These are phyloP conservation scores for Scedosporium apiospermum DNA, from an alignment of 2,329 filamentous ascomycete genomes.

Conservation along the genomic window DNA sequence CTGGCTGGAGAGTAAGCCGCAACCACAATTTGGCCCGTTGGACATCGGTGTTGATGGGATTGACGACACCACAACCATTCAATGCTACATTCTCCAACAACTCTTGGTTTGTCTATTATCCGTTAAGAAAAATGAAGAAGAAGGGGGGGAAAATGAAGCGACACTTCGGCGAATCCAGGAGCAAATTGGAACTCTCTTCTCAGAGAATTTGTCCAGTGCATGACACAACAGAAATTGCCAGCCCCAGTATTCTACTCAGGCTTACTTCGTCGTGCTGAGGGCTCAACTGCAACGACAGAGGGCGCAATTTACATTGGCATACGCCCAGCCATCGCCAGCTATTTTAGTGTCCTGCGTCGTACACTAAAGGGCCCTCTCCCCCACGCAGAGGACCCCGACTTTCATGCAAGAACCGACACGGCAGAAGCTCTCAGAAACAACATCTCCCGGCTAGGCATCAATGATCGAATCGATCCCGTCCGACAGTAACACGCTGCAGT, in stretches of 20 bases:
- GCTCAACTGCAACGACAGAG: background rate
- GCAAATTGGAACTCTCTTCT: background rate
- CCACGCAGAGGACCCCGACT: background rate
- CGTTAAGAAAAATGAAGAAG: too few species aligned
- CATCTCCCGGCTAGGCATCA: background rate
- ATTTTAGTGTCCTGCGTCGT: too few species aligned
- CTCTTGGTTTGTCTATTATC: too few species aligned
- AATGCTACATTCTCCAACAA: too few species aligned
- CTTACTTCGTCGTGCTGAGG: background rate
- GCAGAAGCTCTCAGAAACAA: background rate
- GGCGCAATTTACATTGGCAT: background rate
- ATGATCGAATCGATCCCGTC: too few species aligned
- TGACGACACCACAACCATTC: background rate
- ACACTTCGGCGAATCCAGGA: background rate
- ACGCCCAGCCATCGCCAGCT: too few species aligned
- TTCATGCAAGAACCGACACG: background rate
- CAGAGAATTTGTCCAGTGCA: background rate
- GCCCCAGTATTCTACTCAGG: background rate
- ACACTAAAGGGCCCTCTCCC: background rate
- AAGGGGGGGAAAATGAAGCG: too few species aligned
- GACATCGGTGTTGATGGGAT: background rate
- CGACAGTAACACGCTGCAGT: too few species aligned
- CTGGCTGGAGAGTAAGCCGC: background rate
- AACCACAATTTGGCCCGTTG: background rate
- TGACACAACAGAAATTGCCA: background rate